phyloP scores from a whole-genome alignment of 164 flowering plant species.

The Chimonanthus praecox region DNA sequence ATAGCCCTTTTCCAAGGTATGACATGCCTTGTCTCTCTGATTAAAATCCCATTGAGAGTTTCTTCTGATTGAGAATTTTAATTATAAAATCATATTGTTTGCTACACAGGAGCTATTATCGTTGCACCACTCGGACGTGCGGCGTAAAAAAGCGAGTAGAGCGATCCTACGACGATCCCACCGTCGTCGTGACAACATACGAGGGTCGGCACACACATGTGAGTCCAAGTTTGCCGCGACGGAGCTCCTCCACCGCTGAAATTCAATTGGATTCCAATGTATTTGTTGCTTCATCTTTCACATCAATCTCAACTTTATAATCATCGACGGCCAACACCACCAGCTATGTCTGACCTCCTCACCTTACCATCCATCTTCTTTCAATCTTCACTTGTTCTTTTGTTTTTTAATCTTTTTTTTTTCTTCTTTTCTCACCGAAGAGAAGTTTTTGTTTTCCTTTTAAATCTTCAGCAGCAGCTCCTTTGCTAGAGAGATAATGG shows the following conservation, averaged over 20 bases:
- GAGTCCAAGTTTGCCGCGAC: conserved; percentile 52
- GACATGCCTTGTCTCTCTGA: neutral
- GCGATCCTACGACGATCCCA: conserved; percentile 61
- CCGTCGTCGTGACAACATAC: conserved; percentile 76
- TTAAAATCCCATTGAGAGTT: neutral
- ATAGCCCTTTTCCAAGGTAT: conserved; percentile 92
- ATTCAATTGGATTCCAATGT: conserved; percentile 11
- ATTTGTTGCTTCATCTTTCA: neutral
- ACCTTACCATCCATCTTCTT: conserved; percentile 21
- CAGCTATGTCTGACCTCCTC: conserved; percentile 29
- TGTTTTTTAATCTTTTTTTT: neutral
- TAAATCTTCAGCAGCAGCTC: conserved; percentile 6
- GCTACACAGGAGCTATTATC: conserved; percentile 72
- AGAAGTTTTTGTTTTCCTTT: conserved; percentile 17
- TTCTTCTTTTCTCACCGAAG: neutral
- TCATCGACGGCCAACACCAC: conserved; percentile 12
- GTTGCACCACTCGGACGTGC: conserved; percentile 76
- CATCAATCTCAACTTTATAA: conserved; percentile 11
- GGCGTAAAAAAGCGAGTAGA: conserved; percentile 94
- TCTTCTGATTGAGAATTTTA: neutral
- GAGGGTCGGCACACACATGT: conserved; percentile 87
- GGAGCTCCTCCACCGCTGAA: conserved; percentile 22
- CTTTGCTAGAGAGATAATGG: conserved; percentile 51
- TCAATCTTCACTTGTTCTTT: conserved; percentile 9
- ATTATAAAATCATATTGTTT: neutral